phyloP scores from a whole-genome alignment of 208 protist species.

The Crithidia acanthocephali region DNA sequence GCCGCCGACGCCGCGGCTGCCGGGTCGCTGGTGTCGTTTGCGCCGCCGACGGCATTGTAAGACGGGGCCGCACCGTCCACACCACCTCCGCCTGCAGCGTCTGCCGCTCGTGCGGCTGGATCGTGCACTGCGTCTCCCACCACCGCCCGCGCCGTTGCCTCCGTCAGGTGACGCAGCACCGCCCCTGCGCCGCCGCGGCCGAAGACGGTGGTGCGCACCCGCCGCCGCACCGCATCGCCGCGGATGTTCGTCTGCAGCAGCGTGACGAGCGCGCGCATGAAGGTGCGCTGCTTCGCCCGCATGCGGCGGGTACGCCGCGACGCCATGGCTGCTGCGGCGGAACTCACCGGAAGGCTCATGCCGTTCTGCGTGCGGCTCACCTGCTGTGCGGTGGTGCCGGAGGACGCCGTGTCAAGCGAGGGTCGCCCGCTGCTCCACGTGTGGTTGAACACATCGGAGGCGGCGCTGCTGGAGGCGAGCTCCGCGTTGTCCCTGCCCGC shows the following conservation, averaged over 20 bases:
- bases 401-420: background rate
- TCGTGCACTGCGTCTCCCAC: background rate
- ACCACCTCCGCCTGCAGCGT: too few relatives aligned
- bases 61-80: too few relatives aligned
- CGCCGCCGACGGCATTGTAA: background rate
- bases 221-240: conserved; percentile 16
- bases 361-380: background rate
- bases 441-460: conserved; percentile 12
- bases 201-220: conserved; percentile 30
- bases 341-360: background rate
- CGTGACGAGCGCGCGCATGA: conserved; percentile 24
- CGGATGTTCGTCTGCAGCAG: conserved; percentile 25
- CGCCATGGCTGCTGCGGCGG: too few relatives aligned
- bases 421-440: conserved; percentile 26
- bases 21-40: background rate
- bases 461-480: background rate
- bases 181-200: conserved; percentile 7
- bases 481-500: background rate
- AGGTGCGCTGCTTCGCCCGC: conserved; percentile 9
- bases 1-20: conserved; percentile 1
- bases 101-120: too few relatives aligned
- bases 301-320: conserved; percentile 9
- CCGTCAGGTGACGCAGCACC: background rate
- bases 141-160: background rate
- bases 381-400: background rate